Conservation (phyloP, 1,284 basidiomycete species). For the Leccinum variabile region DNA sequence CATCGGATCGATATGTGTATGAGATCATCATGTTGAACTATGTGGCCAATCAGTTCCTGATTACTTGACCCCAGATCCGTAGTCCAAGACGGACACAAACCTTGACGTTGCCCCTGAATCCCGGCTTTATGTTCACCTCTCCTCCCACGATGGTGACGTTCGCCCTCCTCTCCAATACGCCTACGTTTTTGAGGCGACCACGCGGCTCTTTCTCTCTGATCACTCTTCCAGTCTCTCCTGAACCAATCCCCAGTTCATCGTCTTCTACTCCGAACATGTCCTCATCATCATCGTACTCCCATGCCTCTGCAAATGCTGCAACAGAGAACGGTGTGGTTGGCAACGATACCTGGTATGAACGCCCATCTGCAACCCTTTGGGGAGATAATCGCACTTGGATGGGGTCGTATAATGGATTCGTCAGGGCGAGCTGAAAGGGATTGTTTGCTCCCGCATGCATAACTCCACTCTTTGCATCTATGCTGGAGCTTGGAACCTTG, state of each 20-base stretch:
- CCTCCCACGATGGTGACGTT: constrained; percentile 86
- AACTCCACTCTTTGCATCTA: constrained; percentile 44
- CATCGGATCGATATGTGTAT: constrained; percentile 90
- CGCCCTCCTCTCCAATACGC: constrained; percentile 80
- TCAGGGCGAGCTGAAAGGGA: constrained; percentile 84
- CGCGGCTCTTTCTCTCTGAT: constrained; percentile 44
- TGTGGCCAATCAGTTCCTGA: constrained; percentile 5
- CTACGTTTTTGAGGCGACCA: constrained; percentile 64
- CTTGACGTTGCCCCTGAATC: constrained; percentile 72
- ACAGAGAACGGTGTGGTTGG: constrained; percentile 78
- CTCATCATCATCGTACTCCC: constrained; percentile 94
- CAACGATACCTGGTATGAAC: constrained; percentile 68
- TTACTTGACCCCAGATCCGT: neutral
- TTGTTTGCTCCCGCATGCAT: constrained; percentile 79
- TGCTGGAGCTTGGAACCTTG: constrained; percentile 42
- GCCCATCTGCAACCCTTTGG: constrained; percentile 51
- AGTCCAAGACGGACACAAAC: constrained; percentile 42
- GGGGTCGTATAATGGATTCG: constrained; percentile 92
- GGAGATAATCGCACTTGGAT: constrained; percentile 84
- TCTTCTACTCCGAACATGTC: constrained; percentile 78
- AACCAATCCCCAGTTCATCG: constrained; percentile 53
- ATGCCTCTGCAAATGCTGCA: constrained; percentile 88
- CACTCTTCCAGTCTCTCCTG: constrained; percentile 35
- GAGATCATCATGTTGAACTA: constrained; percentile 92
- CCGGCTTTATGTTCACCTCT: constrained; percentile 76